Conservation (phyloP, 495 filamentous ascomycete species). For the Penicillium bialowiezense region DNA sequence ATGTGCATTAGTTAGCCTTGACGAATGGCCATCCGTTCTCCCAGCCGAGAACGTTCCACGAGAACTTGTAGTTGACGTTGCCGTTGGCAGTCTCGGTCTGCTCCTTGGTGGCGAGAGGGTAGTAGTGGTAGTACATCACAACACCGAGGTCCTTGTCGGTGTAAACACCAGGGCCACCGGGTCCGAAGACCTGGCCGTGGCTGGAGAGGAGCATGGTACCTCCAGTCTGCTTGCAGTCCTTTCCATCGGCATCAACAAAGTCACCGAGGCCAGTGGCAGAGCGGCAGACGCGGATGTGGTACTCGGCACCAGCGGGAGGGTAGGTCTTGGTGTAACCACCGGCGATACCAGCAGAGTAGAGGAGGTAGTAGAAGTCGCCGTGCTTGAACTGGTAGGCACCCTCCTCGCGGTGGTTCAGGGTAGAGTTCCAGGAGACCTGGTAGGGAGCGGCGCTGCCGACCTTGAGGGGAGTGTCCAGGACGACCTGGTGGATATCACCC, state of each 20-base stretch:
- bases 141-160: constrained; percentile 42
- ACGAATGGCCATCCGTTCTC: constrained; percentile 56
- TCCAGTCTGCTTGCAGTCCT: constrained; percentile 53
- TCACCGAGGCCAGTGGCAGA: constrained; percentile 48
- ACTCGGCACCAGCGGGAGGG: constrained; percentile 60
- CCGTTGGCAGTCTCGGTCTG: constrained; percentile 43
- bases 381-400: constrained; percentile 56
- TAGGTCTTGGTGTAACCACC: constrained; percentile 50
- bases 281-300: constrained; percentile 64
- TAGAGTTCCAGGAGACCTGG: constrained; percentile 56
- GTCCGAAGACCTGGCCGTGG: constrained; percentile 64
- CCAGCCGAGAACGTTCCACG: constrained; percentile 62
- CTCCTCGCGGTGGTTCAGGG: constrained; percentile 55
- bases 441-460: constrained; percentile 31
- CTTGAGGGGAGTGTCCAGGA: constrained; percentile 46
- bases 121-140: constrained; percentile 73
- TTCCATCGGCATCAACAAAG: constrained; percentile 62
- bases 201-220: constrained; percentile 62
- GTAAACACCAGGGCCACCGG: constrained; percentile 62
- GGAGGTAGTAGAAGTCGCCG: constrained; percentile 61
- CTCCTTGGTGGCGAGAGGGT: constrained; percentile 42
- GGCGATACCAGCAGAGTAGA: constrained; percentile 62
- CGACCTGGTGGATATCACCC: constrained; percentile 62
- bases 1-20: constrained; percentile 16
- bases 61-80: constrained; percentile 59